phyloP scores from a whole-genome alignment of 192 early-diverging fungal species.

The Gonapodya sp. region DNA sequence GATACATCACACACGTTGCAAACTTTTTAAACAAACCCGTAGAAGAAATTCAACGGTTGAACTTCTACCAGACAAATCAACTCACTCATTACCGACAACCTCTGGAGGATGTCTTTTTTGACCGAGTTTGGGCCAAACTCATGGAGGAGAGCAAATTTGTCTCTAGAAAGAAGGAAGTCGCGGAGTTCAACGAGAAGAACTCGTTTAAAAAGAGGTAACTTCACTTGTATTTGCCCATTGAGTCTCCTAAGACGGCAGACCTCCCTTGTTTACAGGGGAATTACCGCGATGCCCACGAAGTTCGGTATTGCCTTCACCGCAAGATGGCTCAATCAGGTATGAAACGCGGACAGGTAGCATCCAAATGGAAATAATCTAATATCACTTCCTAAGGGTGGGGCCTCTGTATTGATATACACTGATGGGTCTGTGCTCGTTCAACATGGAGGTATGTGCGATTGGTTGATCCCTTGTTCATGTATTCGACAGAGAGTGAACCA shows the following conservation, averaged over 20 bases:
- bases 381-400: conserved; percentile 34
- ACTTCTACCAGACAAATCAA: conserved; percentile 11
- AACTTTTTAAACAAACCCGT: conserved; percentile 51
- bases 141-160: conserved; percentile 39
- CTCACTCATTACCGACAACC: conserved; percentile 50
- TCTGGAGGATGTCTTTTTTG: conserved; percentile 51
- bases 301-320: conserved; percentile 6
- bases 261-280: conserved; percentile 27
- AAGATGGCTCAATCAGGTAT: conserved; percentile 55
- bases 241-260: not conserved
- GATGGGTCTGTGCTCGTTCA: conserved; percentile 75
- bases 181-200: conserved; percentile 58
- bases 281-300: conserved; percentile 71
- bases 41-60: conserved; percentile 38
- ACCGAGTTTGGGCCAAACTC: conserved; percentile 27
- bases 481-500: not conserved
- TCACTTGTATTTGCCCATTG: not conserved
- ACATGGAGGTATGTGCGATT: conserved; percentile 51
- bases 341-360: not conserved
- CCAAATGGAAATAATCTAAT: not conserved
- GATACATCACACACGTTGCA: conserved; percentile 65
- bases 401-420: conserved; percentile 73
- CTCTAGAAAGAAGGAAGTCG: conserved; percentile 41
- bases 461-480: conserved; percentile 36
- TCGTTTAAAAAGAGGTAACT: conserved; percentile 57